Conservation (phyloP, 495 filamentous ascomycete species). For the Penicillium parvum region DNA sequence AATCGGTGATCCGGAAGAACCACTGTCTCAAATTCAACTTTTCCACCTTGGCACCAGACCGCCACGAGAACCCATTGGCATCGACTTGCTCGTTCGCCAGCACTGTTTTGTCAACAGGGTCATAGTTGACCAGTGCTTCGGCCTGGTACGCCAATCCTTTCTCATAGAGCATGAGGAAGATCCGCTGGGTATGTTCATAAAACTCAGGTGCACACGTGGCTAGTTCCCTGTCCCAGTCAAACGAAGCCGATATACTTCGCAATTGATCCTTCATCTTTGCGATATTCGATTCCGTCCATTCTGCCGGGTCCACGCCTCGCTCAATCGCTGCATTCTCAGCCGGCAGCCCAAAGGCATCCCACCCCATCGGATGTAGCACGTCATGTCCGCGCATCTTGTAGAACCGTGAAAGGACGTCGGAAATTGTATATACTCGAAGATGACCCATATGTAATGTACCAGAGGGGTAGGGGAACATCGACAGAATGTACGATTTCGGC, state of each 20-base stretch:
- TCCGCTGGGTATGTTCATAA: conserved; percentile 82
- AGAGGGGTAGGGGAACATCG: conserved; percentile 94
- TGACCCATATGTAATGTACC: conserved; percentile 88
- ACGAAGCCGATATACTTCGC: conserved; percentile 66
- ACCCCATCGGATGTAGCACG: conserved; percentile 85
- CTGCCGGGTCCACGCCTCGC: conserved; percentile 68
- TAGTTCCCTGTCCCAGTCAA: conserved; percentile 83
- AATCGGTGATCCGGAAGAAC: conserved; percentile 82
- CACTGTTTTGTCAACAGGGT: conserved; percentile 84
- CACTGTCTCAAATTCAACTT: conserved; percentile 78
- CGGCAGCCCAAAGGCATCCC: conserved; percentile 89
- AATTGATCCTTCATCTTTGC: conserved; percentile 79
- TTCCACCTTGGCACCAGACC: conserved; percentile 82
- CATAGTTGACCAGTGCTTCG: conserved; percentile 81
- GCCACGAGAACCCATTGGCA: conserved; percentile 76
- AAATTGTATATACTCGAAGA: conserved; percentile 84
- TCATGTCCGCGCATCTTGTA: conserved; percentile 69
- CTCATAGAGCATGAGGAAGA: conserved; percentile 72
- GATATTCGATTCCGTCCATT: conserved; percentile 79
- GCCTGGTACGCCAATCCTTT: conserved; percentile 72
- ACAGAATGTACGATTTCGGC: conserved; percentile 69
- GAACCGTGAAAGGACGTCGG: conserved; percentile 77
- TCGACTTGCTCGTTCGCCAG: conserved; percentile 91
- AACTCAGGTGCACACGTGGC: conserved; percentile 78
- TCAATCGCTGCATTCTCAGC: conserved; percentile 95